These are phyloP conservation scores for Avena atlantica DNA, from an alignment of 176 grass and related monocot genomes.

Conservation along the genomic window DNA sequence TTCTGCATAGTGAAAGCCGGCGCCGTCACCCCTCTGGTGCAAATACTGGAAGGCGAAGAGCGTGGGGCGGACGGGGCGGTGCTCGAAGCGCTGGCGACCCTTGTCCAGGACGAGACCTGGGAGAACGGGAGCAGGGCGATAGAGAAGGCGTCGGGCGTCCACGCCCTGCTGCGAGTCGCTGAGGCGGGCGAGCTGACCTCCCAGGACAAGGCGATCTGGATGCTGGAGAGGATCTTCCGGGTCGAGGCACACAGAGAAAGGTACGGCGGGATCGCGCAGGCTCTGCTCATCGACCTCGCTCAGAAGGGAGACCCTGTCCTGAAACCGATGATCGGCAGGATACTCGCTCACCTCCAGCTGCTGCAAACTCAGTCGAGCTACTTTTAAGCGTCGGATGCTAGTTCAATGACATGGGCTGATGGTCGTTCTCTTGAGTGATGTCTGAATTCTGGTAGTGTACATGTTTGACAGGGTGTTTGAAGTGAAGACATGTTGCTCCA, in stretches of 20 bases:
- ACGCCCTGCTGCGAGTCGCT: slow-evolving; percentile 66
- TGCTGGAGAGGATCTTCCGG: slow-evolving; percentile 78
- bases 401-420: background rate
- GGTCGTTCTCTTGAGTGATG: too few species aligned
- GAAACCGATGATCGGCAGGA: slow-evolving; percentile 85
- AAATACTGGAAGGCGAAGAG: slow-evolving; percentile 69
- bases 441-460: background rate
- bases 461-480: background rate
- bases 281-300: slow-evolving; percentile 77
- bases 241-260: slow-evolving; percentile 61
- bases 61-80: slow-evolving; percentile 63
- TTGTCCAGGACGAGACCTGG: slow-evolving; percentile 81
- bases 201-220: slow-evolving; percentile 87
- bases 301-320: slow-evolving; percentile 67
- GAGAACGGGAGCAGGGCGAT: slow-evolving; percentile 68
- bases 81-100: slow-evolving; percentile 68
- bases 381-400: slow-evolving; percentile 48
- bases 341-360: slow-evolving; percentile 84
- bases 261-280: slow-evolving; percentile 59
- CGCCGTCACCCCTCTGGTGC: slow-evolving; percentile 55
- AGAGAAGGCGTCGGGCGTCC: slow-evolving; percentile 67
- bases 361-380: slow-evolving; percentile 88
- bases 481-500: background rate
- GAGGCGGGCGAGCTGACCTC: slow-evolving; percentile 57
- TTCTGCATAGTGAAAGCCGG: slow-evolving; percentile 87